Evolutionary conservation across 1,284 basidiomycete species (phyloP).

Genomic region (Polyporus tsugae): DNA sequence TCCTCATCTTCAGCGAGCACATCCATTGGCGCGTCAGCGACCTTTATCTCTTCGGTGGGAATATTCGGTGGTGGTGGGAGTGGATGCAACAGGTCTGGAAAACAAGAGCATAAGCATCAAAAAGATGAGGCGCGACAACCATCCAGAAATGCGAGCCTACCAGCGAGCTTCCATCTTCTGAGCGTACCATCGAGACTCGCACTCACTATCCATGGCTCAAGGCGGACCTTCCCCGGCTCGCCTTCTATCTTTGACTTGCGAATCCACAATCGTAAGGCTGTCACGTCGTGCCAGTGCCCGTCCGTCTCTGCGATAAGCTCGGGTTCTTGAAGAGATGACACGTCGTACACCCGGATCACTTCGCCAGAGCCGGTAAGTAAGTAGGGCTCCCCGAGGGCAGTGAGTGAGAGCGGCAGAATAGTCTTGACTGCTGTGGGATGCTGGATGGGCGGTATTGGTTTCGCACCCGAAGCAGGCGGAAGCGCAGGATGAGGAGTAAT

Average conservation of each 20-base stretch:
- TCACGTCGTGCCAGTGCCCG: conserved; percentile 90
- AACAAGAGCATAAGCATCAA: neutral
- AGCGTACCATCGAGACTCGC: conserved; percentile 87
- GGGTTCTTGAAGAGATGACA: conserved; percentile 67
- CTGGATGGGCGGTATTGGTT: conserved; percentile 59
- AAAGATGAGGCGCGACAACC: no score
- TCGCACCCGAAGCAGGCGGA: conserved; percentile 31
- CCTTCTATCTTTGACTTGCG: conserved; percentile 54
- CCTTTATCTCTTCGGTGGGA: conserved; percentile 31
- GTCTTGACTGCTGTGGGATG: conserved; percentile 78
- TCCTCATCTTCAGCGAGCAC: conserved; percentile 79
- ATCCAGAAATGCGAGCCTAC: conserved; percentile 50
- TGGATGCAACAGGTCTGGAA: conserved; percentile 61
- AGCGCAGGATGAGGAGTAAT: conserved; percentile 52
- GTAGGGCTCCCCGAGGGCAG: conserved; percentile 70
- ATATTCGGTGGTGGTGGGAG: conserved; percentile 44
- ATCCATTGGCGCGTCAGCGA: conserved; percentile 33
- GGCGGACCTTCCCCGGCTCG: conserved; percentile 47
- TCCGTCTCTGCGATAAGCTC: conserved; percentile 76
- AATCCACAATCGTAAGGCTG: conserved; percentile 76
- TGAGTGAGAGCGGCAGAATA: conserved; percentile 72
- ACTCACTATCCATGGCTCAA: conserved; percentile 83
- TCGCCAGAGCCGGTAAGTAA: conserved; percentile 86
- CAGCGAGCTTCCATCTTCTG: conserved; percentile 80
- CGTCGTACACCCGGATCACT: conserved; percentile 76